phyloP scores from a whole-genome alignment of 2,329 filamentous ascomycete genomes.

The Colletotrichum paranaense region DNA sequence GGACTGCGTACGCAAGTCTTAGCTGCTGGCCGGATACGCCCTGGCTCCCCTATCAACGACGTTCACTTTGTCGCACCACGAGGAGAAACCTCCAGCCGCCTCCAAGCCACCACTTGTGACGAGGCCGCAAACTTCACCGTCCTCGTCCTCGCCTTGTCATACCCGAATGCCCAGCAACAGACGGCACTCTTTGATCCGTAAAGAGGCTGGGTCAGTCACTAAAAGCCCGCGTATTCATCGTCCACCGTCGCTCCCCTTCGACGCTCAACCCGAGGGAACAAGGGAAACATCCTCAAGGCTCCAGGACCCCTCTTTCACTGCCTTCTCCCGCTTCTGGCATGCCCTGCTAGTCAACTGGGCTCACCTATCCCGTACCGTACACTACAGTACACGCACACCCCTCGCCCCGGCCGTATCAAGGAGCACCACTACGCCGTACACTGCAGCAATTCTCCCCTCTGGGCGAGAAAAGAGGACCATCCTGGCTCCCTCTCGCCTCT shows the following conservation, averaged over 20 bases:
- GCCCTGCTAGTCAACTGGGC: constrained; percentile 12
- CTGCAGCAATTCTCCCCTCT: neutral
- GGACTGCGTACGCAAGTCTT: constrained; percentile 20
- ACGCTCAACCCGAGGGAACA: constrained; percentile 8
- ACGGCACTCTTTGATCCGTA: neutral
- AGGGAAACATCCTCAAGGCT: neutral
- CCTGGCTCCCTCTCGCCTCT: neutral
- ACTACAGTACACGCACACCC: neutral
- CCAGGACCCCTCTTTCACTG: constrained; percentile 13
- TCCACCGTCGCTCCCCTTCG: neutral
- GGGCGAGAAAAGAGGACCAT: constrained; percentile 1
- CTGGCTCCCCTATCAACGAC: neutral
- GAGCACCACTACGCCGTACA: neutral
- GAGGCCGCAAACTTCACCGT: neutral
- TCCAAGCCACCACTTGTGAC: constrained; percentile 31
- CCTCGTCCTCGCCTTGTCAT: constrained; percentile 12
- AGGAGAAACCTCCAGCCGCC: constrained; percentile 4
- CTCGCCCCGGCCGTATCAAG: neutral
- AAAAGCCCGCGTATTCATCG: neutral
- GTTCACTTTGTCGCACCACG: neutral
- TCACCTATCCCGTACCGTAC: neutral
- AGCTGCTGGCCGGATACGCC: neutral
- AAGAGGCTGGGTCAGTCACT: neutral
- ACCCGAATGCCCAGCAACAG: neutral
- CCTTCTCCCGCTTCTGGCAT: constrained; percentile 1